These are phyloP conservation scores for Trichoderma semiorbis DNA, from an alignment of 2,329 filamentous ascomycete genomes.

Conservation along the genomic window DNA sequence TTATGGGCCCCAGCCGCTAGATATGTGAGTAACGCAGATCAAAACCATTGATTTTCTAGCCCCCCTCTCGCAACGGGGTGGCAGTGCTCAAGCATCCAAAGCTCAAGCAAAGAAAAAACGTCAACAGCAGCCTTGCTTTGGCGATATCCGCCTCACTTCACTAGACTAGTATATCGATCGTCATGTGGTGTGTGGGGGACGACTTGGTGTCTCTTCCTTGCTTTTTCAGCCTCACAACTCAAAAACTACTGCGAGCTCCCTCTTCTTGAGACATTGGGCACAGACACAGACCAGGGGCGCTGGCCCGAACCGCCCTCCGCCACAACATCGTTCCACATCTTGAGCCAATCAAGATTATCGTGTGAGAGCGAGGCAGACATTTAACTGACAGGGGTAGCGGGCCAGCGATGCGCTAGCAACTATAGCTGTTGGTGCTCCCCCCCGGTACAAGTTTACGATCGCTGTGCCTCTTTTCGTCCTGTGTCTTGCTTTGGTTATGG, in stretches of 20 bases:
- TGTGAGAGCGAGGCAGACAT: neutral
- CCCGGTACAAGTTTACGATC: neutral
- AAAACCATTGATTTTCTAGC: neutral
- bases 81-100: neutral
- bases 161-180: neutral
- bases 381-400: neutral
- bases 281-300: neutral
- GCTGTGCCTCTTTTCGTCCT: neutral
- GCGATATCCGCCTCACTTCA: neutral
- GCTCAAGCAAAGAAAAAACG: neutral
- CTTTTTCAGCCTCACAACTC: neutral
- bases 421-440: neutral
- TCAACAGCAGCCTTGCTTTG: neutral
- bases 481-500: neutral
- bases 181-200: neutral
- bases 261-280: neutral
- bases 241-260: neutral
- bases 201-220: neutral
- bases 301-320: conserved; percentile 9
- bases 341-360: neutral
- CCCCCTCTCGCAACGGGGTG: neutral
- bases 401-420: neutral
- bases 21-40: conserved; percentile 8
- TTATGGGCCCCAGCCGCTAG: conserved; percentile 12
- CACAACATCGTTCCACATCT: neutral